Evolutionary conservation across 345 rosid genomes (phyloP).

Genomic region (Eucalyptus regnans): DNA sequence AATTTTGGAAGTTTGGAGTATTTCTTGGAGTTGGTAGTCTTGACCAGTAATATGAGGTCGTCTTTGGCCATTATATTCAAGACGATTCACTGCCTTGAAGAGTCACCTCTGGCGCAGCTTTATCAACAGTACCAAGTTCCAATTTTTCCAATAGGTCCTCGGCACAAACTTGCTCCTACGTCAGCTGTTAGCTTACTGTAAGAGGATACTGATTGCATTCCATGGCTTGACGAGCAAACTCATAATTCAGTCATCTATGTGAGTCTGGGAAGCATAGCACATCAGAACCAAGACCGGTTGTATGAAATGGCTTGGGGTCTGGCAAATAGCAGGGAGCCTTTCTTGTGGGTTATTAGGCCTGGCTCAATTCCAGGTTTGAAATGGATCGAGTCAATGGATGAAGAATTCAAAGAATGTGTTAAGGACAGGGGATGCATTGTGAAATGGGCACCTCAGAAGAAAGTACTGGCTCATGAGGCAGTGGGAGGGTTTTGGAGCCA

Average conservation of each 20-base stretch:
- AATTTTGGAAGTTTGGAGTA: background rate
- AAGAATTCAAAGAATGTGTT: background rate
- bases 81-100: background rate
- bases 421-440: slow-evolving; percentile 21
- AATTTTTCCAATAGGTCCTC: background rate
- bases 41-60: background rate
- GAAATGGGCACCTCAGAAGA: slow-evolving; percentile 36
- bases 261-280: slow-evolving; percentile 9
- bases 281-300: background rate
- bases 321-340: slow-evolving; percentile 6
- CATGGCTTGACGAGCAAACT: slow-evolving; percentile 11
- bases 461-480: slow-evolving; percentile 19
- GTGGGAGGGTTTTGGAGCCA: slow-evolving; percentile 35
- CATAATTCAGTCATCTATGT: slow-evolving; percentile 1
- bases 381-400: background rate
- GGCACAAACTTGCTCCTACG: background rate
- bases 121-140: background rate
- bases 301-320: slow-evolving; percentile 9
- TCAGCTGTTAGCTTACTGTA: background rate
- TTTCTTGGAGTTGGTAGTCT: background rate
- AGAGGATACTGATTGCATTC: slow-evolving; percentile 4
- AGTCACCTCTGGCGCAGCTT: background rate
- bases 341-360: slow-evolving; percentile 12
- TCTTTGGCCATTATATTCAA: background rate
- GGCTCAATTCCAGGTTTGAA: background rate